phyloP scores from a whole-genome alignment of 768 basidiomycete genomes.

The Daedalea quercina region DNA sequence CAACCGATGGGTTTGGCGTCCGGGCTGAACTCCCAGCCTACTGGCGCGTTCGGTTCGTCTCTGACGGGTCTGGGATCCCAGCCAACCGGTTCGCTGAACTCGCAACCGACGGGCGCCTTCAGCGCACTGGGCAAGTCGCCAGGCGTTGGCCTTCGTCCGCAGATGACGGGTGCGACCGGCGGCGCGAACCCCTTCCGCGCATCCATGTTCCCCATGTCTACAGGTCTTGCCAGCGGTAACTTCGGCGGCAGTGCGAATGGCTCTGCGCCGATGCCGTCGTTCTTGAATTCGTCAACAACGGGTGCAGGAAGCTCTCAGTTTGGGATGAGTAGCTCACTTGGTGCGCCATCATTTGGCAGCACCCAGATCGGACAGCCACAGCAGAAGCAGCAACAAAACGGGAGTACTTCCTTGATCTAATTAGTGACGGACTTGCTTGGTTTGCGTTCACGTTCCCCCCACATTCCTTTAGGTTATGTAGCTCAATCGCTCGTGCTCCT shows the following conservation, averaged over 20 bases:
- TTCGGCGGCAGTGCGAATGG: conserved; percentile 5
- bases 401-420: conserved; percentile 45
- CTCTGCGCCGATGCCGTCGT: conserved; percentile 4
- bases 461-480: no score
- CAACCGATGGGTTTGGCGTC: conserved; percentile 27
- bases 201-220: conserved; percentile 25
- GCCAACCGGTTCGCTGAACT: conserved; percentile 47
- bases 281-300: conserved; percentile 20
- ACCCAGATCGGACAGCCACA: conserved; percentile 14
- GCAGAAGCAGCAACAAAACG: conserved; percentile 29
- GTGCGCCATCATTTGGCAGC: conserved; percentile 14
- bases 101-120: conserved; percentile 23
- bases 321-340: conserved; percentile 11
- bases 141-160: conserved; percentile 31
- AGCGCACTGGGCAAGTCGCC: conserved; percentile 24
- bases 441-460: neutral
- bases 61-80: conserved; percentile 32
- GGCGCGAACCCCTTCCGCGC: conserved; percentile 37
- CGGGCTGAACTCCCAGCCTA: conserved; percentile 28
- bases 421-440: neutral
- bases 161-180: conserved; percentile 29
- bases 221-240: conserved; percentile 4
- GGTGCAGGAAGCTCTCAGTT: conserved; percentile 13
- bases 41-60: conserved; percentile 28
- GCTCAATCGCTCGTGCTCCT: no score